Evolutionary conservation across 1,284 basidiomycete species (phyloP).

Genomic region (Pterulicium gracile): DNA sequence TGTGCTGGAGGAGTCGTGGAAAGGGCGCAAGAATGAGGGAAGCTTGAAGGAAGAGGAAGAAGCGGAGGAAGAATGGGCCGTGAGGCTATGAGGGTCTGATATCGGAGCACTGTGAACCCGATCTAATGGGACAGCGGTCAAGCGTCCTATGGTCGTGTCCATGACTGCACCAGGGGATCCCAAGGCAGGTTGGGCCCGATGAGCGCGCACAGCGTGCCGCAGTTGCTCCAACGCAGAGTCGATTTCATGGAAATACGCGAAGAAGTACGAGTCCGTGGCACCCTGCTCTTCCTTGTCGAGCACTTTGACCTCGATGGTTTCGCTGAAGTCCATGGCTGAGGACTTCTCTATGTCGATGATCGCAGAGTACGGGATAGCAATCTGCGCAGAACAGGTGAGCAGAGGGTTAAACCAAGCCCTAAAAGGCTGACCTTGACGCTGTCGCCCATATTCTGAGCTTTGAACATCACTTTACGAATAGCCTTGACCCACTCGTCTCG

Average conservation of each 20-base stretch:
- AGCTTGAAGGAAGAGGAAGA: conserved; percentile 40
- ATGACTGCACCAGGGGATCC: conserved; percentile 37
- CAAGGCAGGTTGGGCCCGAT: conserved; percentile 32
- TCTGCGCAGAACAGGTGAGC: conserved; percentile 30
- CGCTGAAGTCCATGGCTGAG: conserved; percentile 84
- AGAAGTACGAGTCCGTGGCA: conserved; percentile 84
- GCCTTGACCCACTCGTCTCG: conserved; percentile 92
- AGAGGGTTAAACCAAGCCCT: neutral
- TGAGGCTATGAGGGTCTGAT: conserved; percentile 16
- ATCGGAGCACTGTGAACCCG: conserved; percentile 26
- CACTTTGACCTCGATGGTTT: conserved; percentile 89
- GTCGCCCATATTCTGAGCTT: conserved; percentile 92
- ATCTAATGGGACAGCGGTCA: conserved; percentile 24
- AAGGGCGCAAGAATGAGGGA: conserved; percentile 50
- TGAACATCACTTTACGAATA: conserved; percentile 86
- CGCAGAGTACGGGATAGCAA: conserved; percentile 87
- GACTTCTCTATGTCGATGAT: conserved; percentile 86
- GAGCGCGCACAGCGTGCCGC: conserved; percentile 55
- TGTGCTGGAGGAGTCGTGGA: conserved; percentile 41
- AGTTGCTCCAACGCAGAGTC: conserved; percentile 70
- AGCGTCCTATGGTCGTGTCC: conserved; percentile 52
- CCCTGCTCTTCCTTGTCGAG: conserved; percentile 73
- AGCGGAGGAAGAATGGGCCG: conserved; percentile 21
- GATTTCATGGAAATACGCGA: conserved; percentile 83
- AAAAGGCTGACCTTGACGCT: conserved; percentile 65